Conservation (phyloP, 2,329 filamentous ascomycete species). For the Monilinia aucupariae region DNA sequence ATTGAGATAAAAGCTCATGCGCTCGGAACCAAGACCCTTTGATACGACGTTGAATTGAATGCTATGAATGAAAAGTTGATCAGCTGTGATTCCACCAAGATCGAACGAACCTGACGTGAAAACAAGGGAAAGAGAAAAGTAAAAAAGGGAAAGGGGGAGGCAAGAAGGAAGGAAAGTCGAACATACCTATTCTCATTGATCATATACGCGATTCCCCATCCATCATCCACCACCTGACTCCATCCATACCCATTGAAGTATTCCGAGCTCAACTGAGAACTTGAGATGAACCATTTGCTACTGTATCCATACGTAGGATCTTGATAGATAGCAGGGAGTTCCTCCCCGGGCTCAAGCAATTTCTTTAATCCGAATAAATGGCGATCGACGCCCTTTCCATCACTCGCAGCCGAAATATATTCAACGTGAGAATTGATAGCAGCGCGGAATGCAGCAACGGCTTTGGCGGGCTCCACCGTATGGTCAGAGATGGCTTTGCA, state of each 20-base stretch:
- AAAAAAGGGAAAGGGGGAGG: neutral
- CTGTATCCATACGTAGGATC: slow-evolving; percentile 85
- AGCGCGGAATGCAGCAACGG: slow-evolving; percentile 70
- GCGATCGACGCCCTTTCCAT: slow-evolving; percentile 90
- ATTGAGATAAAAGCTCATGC: slow-evolving; percentile 93
- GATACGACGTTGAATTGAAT: slow-evolving; percentile 98
- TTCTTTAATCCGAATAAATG: slow-evolving; percentile 98
- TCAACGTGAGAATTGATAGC: slow-evolving; percentile 78
- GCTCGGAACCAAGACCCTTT: slow-evolving; percentile 82
- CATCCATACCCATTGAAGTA: slow-evolving; percentile 99
- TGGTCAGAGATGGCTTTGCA: slow-evolving; percentile 80
- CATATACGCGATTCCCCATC: slow-evolving; percentile 98
- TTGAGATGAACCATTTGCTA: slow-evolving; percentile 81
- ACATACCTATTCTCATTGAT: slow-evolving; percentile 92
- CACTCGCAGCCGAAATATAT: slow-evolving; percentile 83
- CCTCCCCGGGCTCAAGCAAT: slow-evolving; percentile 72
- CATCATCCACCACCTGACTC: slow-evolving; percentile 94
- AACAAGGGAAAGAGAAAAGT: too few species aligned
- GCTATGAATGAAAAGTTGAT: slow-evolving; percentile 48
- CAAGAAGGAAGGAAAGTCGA: neutral
- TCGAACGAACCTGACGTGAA: neutral
- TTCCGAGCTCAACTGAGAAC: slow-evolving; percentile 86
- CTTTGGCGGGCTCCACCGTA: slow-evolving; percentile 55
- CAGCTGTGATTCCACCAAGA: neutral
- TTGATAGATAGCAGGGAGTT: slow-evolving; percentile 74